phyloP scores from a whole-genome alignment of 768 basidiomycete genomes.

The Lanmaoa rubissima region DNA sequence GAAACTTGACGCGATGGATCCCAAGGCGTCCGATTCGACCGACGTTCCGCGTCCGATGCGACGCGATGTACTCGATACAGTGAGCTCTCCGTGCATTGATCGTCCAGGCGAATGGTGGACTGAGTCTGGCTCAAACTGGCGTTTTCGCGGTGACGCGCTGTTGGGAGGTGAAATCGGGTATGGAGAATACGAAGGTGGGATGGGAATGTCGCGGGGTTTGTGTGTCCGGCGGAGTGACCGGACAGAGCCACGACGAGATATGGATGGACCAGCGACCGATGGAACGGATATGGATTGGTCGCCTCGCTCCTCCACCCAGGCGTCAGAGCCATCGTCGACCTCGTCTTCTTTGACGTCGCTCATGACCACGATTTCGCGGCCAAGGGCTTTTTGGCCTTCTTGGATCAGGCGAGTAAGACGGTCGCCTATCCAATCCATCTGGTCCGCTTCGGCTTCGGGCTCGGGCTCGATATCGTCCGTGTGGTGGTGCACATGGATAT shows the following conservation, averaged over 20 bases:
- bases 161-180: constrained; percentile 27
- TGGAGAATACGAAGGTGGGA: constrained; percentile 31
- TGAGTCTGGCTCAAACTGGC: constrained; percentile 29
- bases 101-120: constrained; percentile 23
- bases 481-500: constrained; percentile 27
- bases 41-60: constrained; percentile 31
- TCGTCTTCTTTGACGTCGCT: constrained; percentile 73
- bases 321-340: constrained; percentile 70
- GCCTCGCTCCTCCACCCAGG: constrained; percentile 69
- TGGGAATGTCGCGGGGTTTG: constrained; percentile 22
- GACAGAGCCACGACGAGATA: constrained; percentile 29
- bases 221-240: constrained; percentile 25
- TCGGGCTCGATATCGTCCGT: constrained; percentile 38
- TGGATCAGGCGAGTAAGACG: constrained; percentile 68
- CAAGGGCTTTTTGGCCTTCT: constrained; percentile 75
- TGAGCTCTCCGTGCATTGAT: constrained; percentile 13
- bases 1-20: constrained; percentile 23
- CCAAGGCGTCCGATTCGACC: constrained; percentile 33
- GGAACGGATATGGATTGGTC: neutral
- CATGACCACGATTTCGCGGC: constrained; percentile 75
- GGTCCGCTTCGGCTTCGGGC: constrained; percentile 36
- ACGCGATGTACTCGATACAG: constrained; percentile 17
- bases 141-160: constrained; percentile 35
- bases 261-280: constrained; percentile 11
- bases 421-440: constrained; percentile 86